A percentile compares a stretch with the other conserved stretches of the same genome.
phyloP scores from a whole-genome alignment of 257 asterid species.

The Fraxinus pennsylvanica region DNA sequence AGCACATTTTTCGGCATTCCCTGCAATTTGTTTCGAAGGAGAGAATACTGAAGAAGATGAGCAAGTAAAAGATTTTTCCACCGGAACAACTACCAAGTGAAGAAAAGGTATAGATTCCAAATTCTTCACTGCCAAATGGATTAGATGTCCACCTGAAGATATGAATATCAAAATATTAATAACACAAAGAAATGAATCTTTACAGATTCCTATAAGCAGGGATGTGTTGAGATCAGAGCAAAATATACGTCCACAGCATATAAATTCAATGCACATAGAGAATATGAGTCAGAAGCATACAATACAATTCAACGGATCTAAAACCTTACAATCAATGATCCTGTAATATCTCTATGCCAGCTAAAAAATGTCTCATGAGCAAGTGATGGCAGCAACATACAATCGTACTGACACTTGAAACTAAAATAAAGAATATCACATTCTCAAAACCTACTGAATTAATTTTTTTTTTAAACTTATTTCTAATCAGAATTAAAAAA shows the following conservation, averaged over 20 bases:
- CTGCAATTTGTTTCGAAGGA: conserved; percentile 37
- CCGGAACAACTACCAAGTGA: not conserved
- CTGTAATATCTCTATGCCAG: not conserved
- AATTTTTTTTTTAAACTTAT: not conserved
- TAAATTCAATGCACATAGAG: not conserved
- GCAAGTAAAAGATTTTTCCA: not conserved
- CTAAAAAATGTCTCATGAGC: not conserved
- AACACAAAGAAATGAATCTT: not conserved
- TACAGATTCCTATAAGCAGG: not conserved
- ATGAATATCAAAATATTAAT: not conserved
- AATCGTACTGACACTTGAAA: not conserved
- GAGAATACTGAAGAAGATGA: conserved; percentile 30
- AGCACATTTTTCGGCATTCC: conserved; percentile 95
- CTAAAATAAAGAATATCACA: not conserved
- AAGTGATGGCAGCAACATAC: not conserved
- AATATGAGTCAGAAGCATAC: not conserved
- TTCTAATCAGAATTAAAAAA: not conserved
- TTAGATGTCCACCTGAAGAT: conserved; percentile 31
- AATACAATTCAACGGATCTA: not conserved
- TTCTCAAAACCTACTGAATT: not conserved
- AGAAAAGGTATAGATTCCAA: not conserved
- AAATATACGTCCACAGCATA: not conserved
- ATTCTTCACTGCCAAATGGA: conserved; percentile 12
- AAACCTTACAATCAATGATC: not conserved
- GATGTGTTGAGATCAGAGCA: not conserved